A percentile compares a stretch with the other conserved stretches of the same genome.
These are phyloP conservation scores for Pythium apleroticum DNA, from an alignment of 352 stramenopile genomes.

Conservation along the genomic window DNA sequence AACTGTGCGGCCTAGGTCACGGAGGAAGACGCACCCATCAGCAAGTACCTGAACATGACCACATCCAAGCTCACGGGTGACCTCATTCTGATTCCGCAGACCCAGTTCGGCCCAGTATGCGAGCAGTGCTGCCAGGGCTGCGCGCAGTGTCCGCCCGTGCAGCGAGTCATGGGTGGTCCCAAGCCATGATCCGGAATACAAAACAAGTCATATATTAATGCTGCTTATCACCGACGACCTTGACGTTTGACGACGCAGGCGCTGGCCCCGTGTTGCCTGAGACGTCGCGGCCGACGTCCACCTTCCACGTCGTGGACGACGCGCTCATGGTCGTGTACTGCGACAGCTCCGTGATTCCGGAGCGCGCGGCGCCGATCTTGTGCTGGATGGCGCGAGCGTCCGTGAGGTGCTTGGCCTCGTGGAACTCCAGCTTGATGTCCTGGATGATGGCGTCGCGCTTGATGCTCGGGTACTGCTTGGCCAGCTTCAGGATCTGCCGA, in stretches of 20 bases:
- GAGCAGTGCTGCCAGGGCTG: slow-evolving; percentile 68
- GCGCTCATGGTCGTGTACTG: slow-evolving; percentile 74
- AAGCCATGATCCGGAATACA: slow-evolving; percentile 5
- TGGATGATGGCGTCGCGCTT: slow-evolving; percentile 79
- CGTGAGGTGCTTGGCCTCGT: slow-evolving; percentile 67
- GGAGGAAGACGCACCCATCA: slow-evolving; percentile 49
- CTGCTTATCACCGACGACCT: slow-evolving; percentile 45
- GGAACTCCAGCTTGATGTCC: slow-evolving; percentile 87
- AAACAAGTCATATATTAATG: slow-evolving; percentile 13
- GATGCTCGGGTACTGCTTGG: slow-evolving; percentile 79
- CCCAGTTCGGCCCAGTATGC: slow-evolving; percentile 73
- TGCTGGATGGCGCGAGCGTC: slow-evolving; percentile 58
- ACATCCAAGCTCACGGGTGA: slow-evolving; percentile 70
- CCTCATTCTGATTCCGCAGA: slow-evolving; percentile 75
- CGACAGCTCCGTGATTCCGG: slow-evolving; percentile 74
- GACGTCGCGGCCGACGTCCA: slow-evolving; percentile 66
- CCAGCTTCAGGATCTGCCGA: slow-evolving; percentile 81
- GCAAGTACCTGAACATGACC: slow-evolving; percentile 63
- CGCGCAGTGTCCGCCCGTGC: slow-evolving; percentile 32
- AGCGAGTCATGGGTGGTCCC: background rate
- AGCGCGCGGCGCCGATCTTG: slow-evolving; percentile 64
- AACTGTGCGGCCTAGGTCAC: slow-evolving; percentile 26
- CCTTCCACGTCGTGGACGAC: slow-evolving; percentile 54
- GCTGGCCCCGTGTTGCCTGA: background rate
- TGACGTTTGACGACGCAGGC: slow-evolving; percentile 22